Evolutionary conservation across 331 rosid genomes (phyloP).

Genomic region (Malus hybrid): DNA sequence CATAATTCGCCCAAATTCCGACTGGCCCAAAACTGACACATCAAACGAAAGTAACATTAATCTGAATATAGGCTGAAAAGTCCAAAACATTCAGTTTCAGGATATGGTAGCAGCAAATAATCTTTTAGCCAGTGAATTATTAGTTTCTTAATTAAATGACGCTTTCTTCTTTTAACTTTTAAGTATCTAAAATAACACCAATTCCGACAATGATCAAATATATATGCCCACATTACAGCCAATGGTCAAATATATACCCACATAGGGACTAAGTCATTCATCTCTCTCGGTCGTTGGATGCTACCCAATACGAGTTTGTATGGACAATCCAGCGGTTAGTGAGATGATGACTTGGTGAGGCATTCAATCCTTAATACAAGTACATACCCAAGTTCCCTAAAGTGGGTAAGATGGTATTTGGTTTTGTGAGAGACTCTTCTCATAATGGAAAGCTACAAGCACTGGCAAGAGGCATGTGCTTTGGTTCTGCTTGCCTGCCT

Average conservation of each 20-base stretch:
- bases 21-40: too few relatives aligned
- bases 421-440: neutral
- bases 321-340: neutral
- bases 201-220: neutral
- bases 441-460: too few relatives aligned
- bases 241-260: neutral
- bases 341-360: neutral
- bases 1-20: too few relatives aligned
- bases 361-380: too few relatives aligned
- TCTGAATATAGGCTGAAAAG: too few relatives aligned
- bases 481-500: constrained; percentile 3
- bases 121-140: too few relatives aligned
- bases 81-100: too few relatives aligned
- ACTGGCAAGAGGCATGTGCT: constrained; percentile 1
- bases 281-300: neutral
- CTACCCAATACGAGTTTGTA: neutral
- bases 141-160: too few relatives aligned
- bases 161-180: too few relatives aligned
- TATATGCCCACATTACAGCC: neutral
- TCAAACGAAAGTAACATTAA: too few relatives aligned
- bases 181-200: too few relatives aligned
- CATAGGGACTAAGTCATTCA: neutral
- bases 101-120: too few relatives aligned
- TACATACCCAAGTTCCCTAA: neutral
- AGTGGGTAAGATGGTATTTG: neutral